Base-by-base conservation (phyloP, 148 eudicot genomes). In the Silene latifolia region DNA sequence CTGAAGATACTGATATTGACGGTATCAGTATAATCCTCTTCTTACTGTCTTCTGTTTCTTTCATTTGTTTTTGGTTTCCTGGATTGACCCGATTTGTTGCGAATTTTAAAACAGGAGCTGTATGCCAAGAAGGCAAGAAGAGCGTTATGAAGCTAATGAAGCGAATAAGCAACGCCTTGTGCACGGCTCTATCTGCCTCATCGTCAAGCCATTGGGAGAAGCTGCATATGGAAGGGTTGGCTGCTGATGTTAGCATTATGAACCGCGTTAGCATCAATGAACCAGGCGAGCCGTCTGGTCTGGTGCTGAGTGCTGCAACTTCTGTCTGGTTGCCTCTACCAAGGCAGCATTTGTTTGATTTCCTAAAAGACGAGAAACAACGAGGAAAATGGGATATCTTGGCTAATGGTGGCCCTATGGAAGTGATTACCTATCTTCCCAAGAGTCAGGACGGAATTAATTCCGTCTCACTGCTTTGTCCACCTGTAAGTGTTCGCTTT, bases 211-310 rank as follows among this genome's bases (percentile, higher is more conserved):
- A 74, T 0, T 88, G 91, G 91, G 82, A 83, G 61, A 84, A 77
- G 46, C 72, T 88, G 8, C 74, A 78, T 1, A 59, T 77, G 1
- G 83, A 72, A 4, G 80, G 74, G 2, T 57, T 77, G 61, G 72
- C 77, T 46, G 83, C 80, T 44, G 88, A 88, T 73, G 87, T 86
- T 8, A 63, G 83, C 32, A 80, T 88, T 17, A 81, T 86, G 87
- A 86, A 82, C 32, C 85, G 89, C 17, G 79, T 81, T n/a, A 84
- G 81, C 67, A 48, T 84, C 15, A 81, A 76, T 27, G 86, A 84
- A 35, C 89, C 89, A 4, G 91, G 91, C 4, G 87, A 85, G 73
- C 91, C 91, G 20, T 75, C 85, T 15, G 91, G 91, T 24, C 67
- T 88, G 47, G 89, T 86, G 71, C 23, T 88, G 35, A 83, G 86